phyloP scores from a whole-genome alignment of 176 grass and related monocot genomes.

The Thalia dealbata region DNA sequence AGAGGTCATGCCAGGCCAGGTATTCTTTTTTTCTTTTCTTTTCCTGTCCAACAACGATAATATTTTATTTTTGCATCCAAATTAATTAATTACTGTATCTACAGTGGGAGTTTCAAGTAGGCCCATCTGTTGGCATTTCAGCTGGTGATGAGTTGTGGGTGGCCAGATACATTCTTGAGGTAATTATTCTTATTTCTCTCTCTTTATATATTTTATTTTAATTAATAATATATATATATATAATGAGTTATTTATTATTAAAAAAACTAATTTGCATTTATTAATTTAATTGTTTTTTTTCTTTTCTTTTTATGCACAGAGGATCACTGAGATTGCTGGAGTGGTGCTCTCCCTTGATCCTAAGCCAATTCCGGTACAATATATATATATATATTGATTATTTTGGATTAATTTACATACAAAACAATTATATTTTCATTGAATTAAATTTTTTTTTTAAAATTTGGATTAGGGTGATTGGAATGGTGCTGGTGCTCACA shows the following conservation, averaged over 20 bases:
- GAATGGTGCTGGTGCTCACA: slow-evolving; percentile 88
- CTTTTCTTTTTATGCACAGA: slow-evolving; percentile 26
- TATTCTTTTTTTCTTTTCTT: slow-evolving; percentile 3
- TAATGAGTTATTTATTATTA: too few species aligned
- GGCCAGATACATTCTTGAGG: slow-evolving; percentile 79
- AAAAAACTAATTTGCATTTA: too few species aligned
- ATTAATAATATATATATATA: too few species aligned
- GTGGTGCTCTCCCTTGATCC: slow-evolving; percentile 84
- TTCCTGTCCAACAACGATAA: neutral
- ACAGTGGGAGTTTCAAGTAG: slow-evolving; percentile 99
- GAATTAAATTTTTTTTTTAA: neutral
- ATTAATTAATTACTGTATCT: too few species aligned
- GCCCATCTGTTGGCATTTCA: slow-evolving; percentile 74
- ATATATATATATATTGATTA: neutral
- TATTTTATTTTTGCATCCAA: too few species aligned
- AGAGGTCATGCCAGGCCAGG: slow-evolving; percentile 98
- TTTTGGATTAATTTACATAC: neutral
- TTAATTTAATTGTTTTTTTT: neutral
- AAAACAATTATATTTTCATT: neutral
- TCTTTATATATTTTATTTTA: neutral
- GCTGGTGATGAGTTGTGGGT: slow-evolving; percentile 62
- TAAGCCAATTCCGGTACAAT: slow-evolving; percentile 58
- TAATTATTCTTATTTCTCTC: slow-evolving; percentile 17
- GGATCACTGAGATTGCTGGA: slow-evolving; percentile 83
- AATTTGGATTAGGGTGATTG: slow-evolving; percentile 55